phyloP scores from a whole-genome alignment of 1,139 yeast species.

The Yamadazyma atmosphaerica region DNA sequence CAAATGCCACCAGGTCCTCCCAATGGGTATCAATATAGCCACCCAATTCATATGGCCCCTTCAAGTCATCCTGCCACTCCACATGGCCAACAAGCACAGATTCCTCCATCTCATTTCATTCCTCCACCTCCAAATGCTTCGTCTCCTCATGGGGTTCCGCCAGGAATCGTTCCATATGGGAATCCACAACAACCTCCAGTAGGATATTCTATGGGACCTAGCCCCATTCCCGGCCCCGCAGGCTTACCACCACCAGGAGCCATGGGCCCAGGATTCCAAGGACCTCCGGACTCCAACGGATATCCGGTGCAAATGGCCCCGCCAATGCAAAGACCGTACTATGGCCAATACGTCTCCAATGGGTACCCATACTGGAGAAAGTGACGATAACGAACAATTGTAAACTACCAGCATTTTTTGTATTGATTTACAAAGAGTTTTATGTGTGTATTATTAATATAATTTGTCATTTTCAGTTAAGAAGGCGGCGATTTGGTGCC shows the following conservation, averaged over 20 bases:
- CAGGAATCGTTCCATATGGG: constrained; percentile 2
- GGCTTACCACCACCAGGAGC: constrained; percentile 1
- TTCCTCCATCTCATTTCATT: not conserved
- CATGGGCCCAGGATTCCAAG: constrained; percentile 4
- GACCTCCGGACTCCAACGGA: not conserved
- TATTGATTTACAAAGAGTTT: too few species aligned
- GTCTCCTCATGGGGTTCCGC: not conserved
- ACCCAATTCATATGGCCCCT: not conserved
- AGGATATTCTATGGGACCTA: not conserved
- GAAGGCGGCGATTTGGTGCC: too few species aligned
- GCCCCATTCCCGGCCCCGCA: constrained; percentile 5
- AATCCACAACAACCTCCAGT: not conserved
- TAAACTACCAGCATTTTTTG: not conserved
- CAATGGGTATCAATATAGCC: not conserved
- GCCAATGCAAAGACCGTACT: constrained; percentile 2
- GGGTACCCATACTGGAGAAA: constrained; percentile 3
- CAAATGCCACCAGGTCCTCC: too few species aligned
- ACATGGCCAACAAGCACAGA: not conserved
- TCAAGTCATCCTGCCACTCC: constrained; percentile 3
- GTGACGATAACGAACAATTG: not conserved
- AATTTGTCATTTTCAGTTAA: too few species aligned
- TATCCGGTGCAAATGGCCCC: constrained; percentile 8
- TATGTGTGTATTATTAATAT: not conserved
- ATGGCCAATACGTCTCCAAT: constrained; percentile 4
- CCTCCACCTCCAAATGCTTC: constrained; percentile 1